Evolutionary conservation across 2,329 filamentous ascomycete species (phyloP).

Genomic region (Tolypocladium amazonense): DNA sequence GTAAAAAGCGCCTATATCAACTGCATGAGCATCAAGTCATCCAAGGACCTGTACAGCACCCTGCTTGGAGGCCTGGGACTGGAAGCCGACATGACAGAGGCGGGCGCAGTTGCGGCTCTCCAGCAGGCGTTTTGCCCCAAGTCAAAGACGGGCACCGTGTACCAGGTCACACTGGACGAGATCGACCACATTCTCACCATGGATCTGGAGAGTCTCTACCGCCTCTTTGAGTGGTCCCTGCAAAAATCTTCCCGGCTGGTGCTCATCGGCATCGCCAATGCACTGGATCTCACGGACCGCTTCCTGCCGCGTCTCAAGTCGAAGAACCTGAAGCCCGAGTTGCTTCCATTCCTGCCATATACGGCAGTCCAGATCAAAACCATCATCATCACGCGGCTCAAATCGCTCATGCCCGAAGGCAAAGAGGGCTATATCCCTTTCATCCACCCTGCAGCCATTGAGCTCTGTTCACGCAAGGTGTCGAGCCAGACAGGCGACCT

Average conservation of each 20-base stretch:
- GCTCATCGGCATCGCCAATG: slow-evolving; percentile 90
- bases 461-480: slow-evolving; percentile 89
- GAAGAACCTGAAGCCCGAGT: slow-evolving; percentile 78
- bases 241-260: slow-evolving; percentile 69
- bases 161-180: slow-evolving; percentile 85
- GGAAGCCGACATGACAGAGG: slow-evolving; percentile 47
- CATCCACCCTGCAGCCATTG: slow-evolving; percentile 85
- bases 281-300: slow-evolving; percentile 87
- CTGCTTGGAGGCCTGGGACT: slow-evolving; percentile 61
- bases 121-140: slow-evolving; percentile 61
- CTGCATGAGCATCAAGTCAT: slow-evolving; percentile 91
- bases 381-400: slow-evolving; percentile 77
- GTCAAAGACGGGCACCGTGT: slow-evolving; percentile 46
- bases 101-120: slow-evolving; percentile 56
- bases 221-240: slow-evolving; percentile 93
- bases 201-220: slow-evolving; percentile 82
- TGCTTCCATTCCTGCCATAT: slow-evolving; percentile 90
- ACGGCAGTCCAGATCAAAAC: slow-evolving; percentile 76
- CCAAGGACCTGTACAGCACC: slow-evolving; percentile 73
- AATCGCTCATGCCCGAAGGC: slow-evolving; percentile 53
- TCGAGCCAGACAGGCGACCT: slow-evolving; percentile 89
- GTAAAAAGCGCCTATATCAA: slow-evolving; percentile 76
- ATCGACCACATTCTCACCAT: slow-evolving; percentile 88
- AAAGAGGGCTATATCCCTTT: slow-evolving; percentile 65
- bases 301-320: slow-evolving; percentile 90